Base-by-base conservation (phyloP, 208 protist genomes). In the Trypanosoma melophagium region DNA sequence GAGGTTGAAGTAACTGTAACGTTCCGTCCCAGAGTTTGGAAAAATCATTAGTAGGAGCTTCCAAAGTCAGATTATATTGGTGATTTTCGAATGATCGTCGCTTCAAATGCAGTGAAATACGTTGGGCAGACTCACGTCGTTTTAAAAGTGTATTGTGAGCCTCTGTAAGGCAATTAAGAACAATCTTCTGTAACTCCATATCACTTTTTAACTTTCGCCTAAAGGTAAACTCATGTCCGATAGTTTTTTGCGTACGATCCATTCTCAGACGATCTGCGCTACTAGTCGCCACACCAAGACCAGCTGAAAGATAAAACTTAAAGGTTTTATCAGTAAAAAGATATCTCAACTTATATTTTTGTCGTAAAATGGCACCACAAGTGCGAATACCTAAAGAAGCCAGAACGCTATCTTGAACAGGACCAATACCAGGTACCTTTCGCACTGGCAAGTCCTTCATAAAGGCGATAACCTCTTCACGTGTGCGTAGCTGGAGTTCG, bases 151-250 rank as follows among this genome's bases (percentile, higher is more conserved):
- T 78, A 19, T 72, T 74, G 55, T 95, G 87, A 53, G 68, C 79
- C 17, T 69, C 50, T 38, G 79, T 76, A 35, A 93, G 75, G 0
- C 87, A 58, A 14, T 71, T 69, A 51, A 79, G 75, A 35, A 89
- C 81, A 24, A 91, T 63, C 47, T 79, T 69, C 42, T 65, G 41
- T 22, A 95, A 75, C 17, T 84, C 87, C 64, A 84, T 79, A 10
- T 73, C 64, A 22, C 74, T 84, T 2, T 78, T 60, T 50, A 89
- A 57, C 1, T 83, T 78, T 42, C 86, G 78, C 50, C 70, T 81
- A 72, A 95, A 92, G 60, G 87, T 90, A 12, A 60, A 79, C 66
- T 95, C 90, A 71, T 93, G 89, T 1, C 90, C 80, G 22, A 95
- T 74, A 7, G 83, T 93, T 73, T 95, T 81, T 60, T 76, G 78